phyloP scores from a whole-genome alignment of 345 rosid genomes.

The Clausena lansium region DNA sequence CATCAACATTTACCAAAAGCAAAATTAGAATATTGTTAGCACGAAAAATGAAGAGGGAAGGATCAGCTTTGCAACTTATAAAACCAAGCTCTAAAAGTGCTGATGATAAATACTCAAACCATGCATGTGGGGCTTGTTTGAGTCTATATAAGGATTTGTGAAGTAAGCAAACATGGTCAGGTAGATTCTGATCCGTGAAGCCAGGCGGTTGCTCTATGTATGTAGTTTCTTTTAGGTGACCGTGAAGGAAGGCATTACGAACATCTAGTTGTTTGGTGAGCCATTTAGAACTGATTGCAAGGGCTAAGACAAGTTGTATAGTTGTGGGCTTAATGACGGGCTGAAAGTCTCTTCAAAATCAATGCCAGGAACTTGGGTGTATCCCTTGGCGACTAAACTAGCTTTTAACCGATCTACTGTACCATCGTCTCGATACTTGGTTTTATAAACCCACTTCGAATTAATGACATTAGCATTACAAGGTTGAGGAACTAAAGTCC shows the following conservation, averaged over 20 bases:
- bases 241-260: not conserved
- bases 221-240: not conserved
- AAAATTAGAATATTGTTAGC: not conserved
- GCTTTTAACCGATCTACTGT: not conserved
- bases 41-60: not conserved
- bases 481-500: not conserved
- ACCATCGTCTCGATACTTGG: not conserved
- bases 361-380: not conserved
- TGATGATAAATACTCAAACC: not conserved
- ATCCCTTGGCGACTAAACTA: not conserved
- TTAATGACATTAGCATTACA: not conserved
- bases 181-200: not conserved
- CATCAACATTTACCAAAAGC: not conserved
- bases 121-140: not conserved
- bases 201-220: not conserved
- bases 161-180: not conserved
- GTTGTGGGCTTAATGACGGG: not conserved
- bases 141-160: not conserved
- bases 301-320: not conserved
- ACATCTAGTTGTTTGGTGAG: not conserved
- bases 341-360: not conserved
- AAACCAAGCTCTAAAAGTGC: not conserved
- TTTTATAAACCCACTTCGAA: not conserved
- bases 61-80: not conserved
- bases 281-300: not conserved